phyloP scores from a whole-genome alignment of 2,329 filamentous ascomycete genomes.

The Aureobasidium sp. region DNA sequence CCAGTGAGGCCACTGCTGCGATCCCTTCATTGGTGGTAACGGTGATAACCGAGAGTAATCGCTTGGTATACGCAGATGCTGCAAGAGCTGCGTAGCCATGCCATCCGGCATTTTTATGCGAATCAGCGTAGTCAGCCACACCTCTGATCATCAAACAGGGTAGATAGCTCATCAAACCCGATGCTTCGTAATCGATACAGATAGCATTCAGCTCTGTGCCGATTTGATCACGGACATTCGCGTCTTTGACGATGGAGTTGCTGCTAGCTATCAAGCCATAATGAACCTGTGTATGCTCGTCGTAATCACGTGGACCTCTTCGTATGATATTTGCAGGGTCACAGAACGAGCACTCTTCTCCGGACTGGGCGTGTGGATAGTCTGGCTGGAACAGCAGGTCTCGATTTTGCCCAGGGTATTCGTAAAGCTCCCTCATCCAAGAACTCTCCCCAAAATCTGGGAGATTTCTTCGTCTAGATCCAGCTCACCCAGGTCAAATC shows the following conservation, averaged over 20 bases:
- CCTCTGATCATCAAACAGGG: constrained; percentile 23
- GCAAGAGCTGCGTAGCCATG: constrained; percentile 20
- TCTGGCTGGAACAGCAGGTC: not conserved
- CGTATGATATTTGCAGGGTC: not conserved
- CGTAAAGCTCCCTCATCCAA: constrained; percentile 13
- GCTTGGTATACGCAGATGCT: constrained; percentile 21
- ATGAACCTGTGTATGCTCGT: not conserved
- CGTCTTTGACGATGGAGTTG: not conserved
- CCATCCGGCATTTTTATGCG: constrained; percentile 22
- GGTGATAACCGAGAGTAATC: constrained; percentile 15
- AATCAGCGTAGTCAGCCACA: constrained; percentile 24
- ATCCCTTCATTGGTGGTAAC: not conserved
- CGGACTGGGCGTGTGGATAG: not conserved
- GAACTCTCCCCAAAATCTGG: not conserved
- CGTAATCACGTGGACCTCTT: not conserved
- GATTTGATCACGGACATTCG: not conserved
- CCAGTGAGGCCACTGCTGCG: not conserved
- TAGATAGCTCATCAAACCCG: constrained; percentile 8
- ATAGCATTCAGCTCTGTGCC: not conserved
- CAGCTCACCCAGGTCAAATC: not conserved
- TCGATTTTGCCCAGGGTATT: constrained; percentile 12
- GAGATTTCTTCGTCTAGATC: not conserved
- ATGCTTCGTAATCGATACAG: constrained; percentile 17
- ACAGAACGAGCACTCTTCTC: not conserved
- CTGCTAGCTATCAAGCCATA: not conserved